Percentiles rank a stretch among this genome's conserved stretches.
Conservation (phyloP, 768 basidiomycete species). For the Dacryopinax primogenitus region DNA sequence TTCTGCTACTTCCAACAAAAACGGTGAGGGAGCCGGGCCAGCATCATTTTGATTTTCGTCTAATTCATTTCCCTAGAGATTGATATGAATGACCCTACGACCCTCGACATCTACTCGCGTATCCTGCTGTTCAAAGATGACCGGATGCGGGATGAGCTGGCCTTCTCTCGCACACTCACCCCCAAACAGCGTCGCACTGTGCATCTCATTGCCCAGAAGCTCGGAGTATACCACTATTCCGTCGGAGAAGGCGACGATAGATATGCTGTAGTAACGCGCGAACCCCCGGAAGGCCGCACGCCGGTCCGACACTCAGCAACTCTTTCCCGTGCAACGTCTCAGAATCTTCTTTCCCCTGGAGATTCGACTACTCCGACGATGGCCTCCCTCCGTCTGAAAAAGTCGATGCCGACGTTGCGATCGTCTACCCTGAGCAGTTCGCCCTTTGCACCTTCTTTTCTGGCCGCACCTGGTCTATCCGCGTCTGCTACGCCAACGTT, state of each 20-base stretch:
- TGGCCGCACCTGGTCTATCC: not conserved
- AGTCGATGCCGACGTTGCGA: conserved; percentile 93
- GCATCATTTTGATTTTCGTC: not conserved
- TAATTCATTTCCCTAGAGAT: conserved; percentile 49
- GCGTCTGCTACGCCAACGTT: conserved; percentile 13
- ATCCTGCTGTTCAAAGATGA: conserved; percentile 97
- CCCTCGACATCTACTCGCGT: conserved; percentile 92
- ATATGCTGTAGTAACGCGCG: conserved; percentile 86
- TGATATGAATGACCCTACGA: conserved; percentile 90
- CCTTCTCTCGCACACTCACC: conserved; percentile 77
- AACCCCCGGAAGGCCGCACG: conserved; percentile 48
- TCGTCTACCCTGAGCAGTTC: not conserved
- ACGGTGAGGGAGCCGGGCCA: not conserved
- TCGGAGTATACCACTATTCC: conserved; percentile 89
- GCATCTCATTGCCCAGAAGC: conserved; percentile 90
- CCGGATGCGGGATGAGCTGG: conserved; percentile 90
- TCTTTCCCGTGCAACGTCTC: conserved; percentile 67
- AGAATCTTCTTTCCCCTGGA: conserved; percentile 51
- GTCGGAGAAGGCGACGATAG: conserved; percentile 86
- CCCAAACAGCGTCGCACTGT: conserved; percentile 84
- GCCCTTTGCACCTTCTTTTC: not conserved
- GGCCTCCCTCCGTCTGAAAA: conserved; percentile 70
- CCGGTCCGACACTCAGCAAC: conserved; percentile 42
- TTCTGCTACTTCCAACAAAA: conserved; percentile 52
- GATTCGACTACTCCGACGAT: conserved; percentile 33